Percentiles rank a stretch among this genome's conserved stretches.
These are phyloP conservation scores for Hymenoscyphus occultus DNA, from an alignment of 2,329 filamentous ascomycete genomes.

Conservation along the genomic window DNA sequence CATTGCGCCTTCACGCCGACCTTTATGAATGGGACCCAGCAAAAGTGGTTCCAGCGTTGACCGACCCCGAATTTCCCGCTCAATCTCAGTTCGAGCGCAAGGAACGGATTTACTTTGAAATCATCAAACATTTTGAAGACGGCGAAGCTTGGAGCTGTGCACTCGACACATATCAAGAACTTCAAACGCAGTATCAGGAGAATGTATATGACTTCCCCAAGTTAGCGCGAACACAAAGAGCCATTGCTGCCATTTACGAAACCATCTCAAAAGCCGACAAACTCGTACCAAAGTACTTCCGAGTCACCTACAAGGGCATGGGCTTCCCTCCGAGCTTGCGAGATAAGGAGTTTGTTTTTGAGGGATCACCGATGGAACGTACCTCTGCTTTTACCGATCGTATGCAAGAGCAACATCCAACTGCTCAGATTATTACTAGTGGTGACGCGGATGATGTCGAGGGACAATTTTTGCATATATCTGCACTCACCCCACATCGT, in stretches of 20 bases:
- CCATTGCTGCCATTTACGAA: constrained; percentile 91
- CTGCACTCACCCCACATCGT: constrained; percentile 75
- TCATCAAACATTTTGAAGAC: constrained; percentile 93
- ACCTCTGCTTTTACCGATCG: constrained; percentile 82
- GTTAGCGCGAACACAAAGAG: constrained; percentile 81
- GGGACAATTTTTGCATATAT: constrained; percentile 86
- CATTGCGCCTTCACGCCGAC: constrained; percentile 85
- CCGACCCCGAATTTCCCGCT: constrained; percentile 73
- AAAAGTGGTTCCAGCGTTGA: constrained; percentile 60
- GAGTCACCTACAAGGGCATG: constrained; percentile 83
- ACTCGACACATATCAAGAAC: constrained; percentile 82
- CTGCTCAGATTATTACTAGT: constrained; percentile 73
- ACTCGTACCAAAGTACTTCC: constrained; percentile 81
- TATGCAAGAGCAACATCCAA: constrained; percentile 86
- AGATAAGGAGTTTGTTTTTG: constrained; percentile 91
- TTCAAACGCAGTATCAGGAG: constrained; percentile 85
- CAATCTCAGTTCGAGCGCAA: constrained; percentile 91
- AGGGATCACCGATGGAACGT: constrained; percentile 74
- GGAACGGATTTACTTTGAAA: constrained; percentile 86
- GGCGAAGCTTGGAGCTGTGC: constrained; percentile 93
- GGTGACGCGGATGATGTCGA: constrained; percentile 76
- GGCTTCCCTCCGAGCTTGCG: constrained; percentile 78
- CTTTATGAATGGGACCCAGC: constrained; percentile 87
- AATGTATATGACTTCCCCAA: constrained; percentile 91
- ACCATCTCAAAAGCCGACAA: constrained; percentile 79